These are phyloP conservation scores for Yamadazyma insecticola DNA, from an alignment of 805 yeast genomes.

Conservation along the genomic window DNA sequence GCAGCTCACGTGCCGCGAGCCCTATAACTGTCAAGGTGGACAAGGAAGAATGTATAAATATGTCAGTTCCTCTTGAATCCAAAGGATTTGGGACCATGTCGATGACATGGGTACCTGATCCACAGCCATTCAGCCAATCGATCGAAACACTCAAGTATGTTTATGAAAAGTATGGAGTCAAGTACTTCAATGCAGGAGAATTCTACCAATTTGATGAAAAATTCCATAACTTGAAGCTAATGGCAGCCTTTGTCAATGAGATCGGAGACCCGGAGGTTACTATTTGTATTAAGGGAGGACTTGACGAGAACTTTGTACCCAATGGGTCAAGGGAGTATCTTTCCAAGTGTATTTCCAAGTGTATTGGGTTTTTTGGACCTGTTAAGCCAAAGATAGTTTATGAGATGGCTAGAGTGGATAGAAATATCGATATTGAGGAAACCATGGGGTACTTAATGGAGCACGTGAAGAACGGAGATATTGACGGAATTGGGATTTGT, in stretches of 20 bases:
- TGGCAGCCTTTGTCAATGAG: neutral
- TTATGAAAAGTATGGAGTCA: conserved; percentile 46
- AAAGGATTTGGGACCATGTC: conserved; percentile 79
- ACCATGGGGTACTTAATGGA: conserved; percentile 54
- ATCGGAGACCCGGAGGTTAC: conserved; percentile 44
- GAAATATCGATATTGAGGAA: conserved; percentile 51
- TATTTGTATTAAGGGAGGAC: conserved; percentile 66
- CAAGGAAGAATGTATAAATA: no score
- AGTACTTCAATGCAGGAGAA: conserved; percentile 69
- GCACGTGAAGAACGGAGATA: conserved; percentile 56
- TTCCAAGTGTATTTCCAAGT: conserved; percentile 42
- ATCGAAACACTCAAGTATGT: conserved; percentile 45
- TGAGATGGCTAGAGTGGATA: conserved; percentile 71
- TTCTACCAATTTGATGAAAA: conserved; percentile 40
- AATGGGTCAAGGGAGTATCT: conserved; percentile 48
- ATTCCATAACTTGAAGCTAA: neutral
- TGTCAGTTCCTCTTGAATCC: no score
- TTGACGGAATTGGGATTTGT: conserved; percentile 69
- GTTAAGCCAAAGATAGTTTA: conserved; percentile 44
- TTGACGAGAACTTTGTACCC: conserved; percentile 39
- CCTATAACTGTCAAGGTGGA: no score
- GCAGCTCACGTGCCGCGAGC: no score
- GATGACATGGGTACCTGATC: conserved; percentile 64
- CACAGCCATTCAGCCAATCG: conserved; percentile 50
- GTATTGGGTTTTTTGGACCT: conserved; percentile 20